phyloP scores from a whole-genome alignment of 2,329 filamentous ascomycete genomes.

The Endocalyx cinctus region DNA sequence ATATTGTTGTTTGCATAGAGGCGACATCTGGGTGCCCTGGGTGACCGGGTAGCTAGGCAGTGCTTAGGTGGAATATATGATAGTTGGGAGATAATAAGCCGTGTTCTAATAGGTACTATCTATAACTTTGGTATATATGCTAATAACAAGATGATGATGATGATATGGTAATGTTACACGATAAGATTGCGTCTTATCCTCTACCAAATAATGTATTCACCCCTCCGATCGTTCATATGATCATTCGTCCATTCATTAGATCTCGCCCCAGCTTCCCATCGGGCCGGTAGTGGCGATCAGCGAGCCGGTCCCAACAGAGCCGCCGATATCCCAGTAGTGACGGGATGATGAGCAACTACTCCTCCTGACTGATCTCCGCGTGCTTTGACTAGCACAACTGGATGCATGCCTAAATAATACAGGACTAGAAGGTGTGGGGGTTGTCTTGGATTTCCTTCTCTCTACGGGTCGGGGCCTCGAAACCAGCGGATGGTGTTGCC shows the following conservation, averaged over 20 bases:
- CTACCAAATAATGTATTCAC: too few relatives aligned
- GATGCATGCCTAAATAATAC: constrained; percentile 45
- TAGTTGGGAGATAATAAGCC: too few relatives aligned
- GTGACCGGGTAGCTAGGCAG: too few relatives aligned
- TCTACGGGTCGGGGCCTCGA: constrained; percentile 52
- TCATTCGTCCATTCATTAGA: constrained; percentile 36
- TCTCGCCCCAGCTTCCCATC: constrained; percentile 77
- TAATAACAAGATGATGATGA: too few relatives aligned
- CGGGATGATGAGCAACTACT: constrained; percentile 66
- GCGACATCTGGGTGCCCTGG: too few relatives aligned
- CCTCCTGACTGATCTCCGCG: constrained; percentile 63
- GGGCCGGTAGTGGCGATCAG: constrained; percentile 61
- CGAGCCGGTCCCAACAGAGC: constrained; percentile 71
- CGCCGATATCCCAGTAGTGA: constrained; percentile 91
- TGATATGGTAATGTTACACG: too few relatives aligned
- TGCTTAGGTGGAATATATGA: too few relatives aligned
- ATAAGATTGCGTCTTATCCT: too few relatives aligned
- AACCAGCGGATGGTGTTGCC: constrained; percentile 84
- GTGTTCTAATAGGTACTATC: too few relatives aligned
- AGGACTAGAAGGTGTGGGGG: constrained; percentile 45
- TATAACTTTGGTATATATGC: too few relatives aligned
- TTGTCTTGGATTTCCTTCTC: constrained; percentile 53
- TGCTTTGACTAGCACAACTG: constrained; percentile 86
- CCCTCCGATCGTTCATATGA: too few relatives aligned
- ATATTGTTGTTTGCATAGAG: too few relatives aligned